A percentile compares a stretch with the other conserved stretches of the same genome.
phyloP scores from a whole-genome alignment of 1,284 basidiomycete genomes.

The Ganoderma boninense region DNA sequence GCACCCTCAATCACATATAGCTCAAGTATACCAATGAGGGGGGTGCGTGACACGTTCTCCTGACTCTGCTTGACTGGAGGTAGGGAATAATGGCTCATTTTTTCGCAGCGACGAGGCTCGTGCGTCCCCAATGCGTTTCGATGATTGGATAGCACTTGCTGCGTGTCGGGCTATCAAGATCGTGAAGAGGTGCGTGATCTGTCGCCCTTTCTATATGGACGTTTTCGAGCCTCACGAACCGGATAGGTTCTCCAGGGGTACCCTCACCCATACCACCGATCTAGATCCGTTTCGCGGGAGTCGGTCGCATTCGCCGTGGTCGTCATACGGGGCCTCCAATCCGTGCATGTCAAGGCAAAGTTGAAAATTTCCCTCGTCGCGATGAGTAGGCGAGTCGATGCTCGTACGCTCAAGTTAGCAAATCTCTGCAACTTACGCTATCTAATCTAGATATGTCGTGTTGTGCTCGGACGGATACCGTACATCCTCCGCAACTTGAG shows the following conservation, averaged over 20 bases:
- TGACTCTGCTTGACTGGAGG: constrained; percentile 4
- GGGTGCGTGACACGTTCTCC: constrained; percentile 1
- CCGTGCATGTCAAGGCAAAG: background rate
- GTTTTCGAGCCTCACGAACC: background rate
- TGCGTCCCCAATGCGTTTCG: background rate
- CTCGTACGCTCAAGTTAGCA: constrained; percentile 3
- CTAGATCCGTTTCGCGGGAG: constrained; percentile 1
- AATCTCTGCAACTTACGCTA: background rate
- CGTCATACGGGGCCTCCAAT: background rate
- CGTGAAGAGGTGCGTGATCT: constrained; percentile 1
- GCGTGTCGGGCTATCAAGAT: background rate
- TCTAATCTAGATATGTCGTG: constrained; percentile 1
- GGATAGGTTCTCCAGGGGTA: background rate
- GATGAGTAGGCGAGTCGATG: background rate
- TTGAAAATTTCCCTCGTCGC: background rate
- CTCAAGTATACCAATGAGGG: background rate
- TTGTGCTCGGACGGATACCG: background rate
- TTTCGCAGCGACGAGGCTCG: background rate
- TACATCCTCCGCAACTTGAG: background rate
- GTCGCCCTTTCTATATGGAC: background rate
- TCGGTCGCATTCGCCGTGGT: background rate
- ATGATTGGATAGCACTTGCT: background rate
- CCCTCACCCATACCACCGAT: background rate
- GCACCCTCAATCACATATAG: background rate
- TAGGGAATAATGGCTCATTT: background rate